These are phyloP conservation scores for Chalciporus chontae DNA, from an alignment of 768 basidiomycete species.

Conservation along the genomic window DNA sequence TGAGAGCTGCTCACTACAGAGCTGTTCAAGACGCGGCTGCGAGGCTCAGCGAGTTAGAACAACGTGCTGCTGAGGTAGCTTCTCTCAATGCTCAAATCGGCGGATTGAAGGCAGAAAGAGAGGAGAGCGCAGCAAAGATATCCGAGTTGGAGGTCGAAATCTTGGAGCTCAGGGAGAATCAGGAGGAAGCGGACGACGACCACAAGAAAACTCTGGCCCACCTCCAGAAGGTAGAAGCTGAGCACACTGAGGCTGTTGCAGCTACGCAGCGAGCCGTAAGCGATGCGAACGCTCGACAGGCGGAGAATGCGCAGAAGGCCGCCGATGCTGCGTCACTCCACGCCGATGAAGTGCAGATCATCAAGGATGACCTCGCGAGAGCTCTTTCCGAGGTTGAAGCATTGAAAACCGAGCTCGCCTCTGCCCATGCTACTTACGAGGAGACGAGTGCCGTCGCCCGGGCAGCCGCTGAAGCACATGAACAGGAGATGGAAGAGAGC, in stretches of 20 bases:
- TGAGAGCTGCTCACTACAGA: conserved; percentile 48
- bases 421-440: conserved; percentile 45
- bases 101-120: conserved; percentile 59
- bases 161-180: conserved; percentile 68
- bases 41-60: conserved; percentile 46
- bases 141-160: conserved; percentile 83
- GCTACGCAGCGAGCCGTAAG: conserved; percentile 48
- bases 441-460: conserved; percentile 42
- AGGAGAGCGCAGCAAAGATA: conserved; percentile 65
- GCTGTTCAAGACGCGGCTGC: conserved; percentile 46
- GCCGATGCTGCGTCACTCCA: conserved; percentile 43
- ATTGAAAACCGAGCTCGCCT: conserved; percentile 46
- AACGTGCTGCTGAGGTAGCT: conserved; percentile 40
- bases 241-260: conserved; percentile 46
- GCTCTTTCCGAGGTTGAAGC: conserved; percentile 42
- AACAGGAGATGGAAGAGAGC: conserved; percentile 47
- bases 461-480: conserved; percentile 47
- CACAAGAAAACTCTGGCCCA: conserved; percentile 42
- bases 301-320: conserved; percentile 37
- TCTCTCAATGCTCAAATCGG: conserved; percentile 47
- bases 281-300: conserved; percentile 46
- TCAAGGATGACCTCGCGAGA: conserved; percentile 42
- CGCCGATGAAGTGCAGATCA: conserved; percentile 42
- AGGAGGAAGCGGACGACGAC: conserved; percentile 62
- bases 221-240: conserved; percentile 50